Percentiles rank a stretch among this genome's conserved stretches.
Conservation (phyloP, 1,284 basidiomycete species). For the Tilletia caries region DNA sequence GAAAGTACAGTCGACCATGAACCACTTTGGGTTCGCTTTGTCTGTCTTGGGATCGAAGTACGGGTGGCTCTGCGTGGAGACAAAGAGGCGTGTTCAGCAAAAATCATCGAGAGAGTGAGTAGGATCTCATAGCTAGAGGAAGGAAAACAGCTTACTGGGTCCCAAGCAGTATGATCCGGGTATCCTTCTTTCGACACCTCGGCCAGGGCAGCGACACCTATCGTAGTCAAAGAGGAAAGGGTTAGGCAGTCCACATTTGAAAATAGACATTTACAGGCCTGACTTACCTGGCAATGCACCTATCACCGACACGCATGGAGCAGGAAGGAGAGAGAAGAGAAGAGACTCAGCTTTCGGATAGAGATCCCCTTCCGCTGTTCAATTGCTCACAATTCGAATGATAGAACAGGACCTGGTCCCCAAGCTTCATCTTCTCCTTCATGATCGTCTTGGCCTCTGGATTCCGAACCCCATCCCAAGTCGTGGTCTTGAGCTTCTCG, state of each 20-base stretch:
- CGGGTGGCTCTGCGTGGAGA: constrained; percentile 62
- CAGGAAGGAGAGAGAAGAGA: too few relatives aligned
- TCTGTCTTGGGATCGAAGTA: constrained; percentile 87
- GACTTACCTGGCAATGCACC: background rate
- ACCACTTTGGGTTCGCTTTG: constrained; percentile 77
- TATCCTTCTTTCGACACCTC: constrained; percentile 53
- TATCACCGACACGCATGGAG: background rate
- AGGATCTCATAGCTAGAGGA: constrained; percentile 31
- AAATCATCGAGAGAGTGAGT: background rate
- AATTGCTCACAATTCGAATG: constrained; percentile 86
- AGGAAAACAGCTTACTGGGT: constrained; percentile 28
- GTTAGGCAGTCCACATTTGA: too few relatives aligned
- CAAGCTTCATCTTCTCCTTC: constrained; percentile 73
- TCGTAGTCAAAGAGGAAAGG: background rate
- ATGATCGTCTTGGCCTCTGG: constrained; percentile 88
- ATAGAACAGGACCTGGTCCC: constrained; percentile 77
- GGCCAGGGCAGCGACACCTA: constrained; percentile 79
- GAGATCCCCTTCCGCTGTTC: too few relatives aligned
- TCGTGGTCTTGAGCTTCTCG: constrained; percentile 59
- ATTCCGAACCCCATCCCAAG: constrained; percentile 89
- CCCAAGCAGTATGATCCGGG: constrained; percentile 34
- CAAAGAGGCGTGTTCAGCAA: background rate
- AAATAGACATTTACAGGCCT: too few relatives aligned
- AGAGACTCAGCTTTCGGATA: too few relatives aligned
- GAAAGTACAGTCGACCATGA: constrained; percentile 74